Conservation (phyloP, 768 basidiomycete genomes). For the Psilocybe sp. region DNA sequence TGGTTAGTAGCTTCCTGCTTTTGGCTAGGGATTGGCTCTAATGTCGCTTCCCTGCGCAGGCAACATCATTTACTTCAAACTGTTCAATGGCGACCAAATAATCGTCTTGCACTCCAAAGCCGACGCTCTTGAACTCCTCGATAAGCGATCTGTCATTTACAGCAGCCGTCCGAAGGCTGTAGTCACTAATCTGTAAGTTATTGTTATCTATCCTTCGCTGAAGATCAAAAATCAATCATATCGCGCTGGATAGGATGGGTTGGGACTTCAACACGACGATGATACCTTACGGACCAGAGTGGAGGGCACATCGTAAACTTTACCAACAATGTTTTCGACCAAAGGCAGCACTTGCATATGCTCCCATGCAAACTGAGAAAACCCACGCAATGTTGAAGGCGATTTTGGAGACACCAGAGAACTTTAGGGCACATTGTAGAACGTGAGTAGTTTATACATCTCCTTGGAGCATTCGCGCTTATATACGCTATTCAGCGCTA, state of each 20-base stretch:
- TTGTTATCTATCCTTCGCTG: neutral
- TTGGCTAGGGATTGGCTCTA: neutral
- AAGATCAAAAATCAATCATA: neutral
- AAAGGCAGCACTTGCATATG: conserved; percentile 25
- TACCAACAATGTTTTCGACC: conserved; percentile 34
- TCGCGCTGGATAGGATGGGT: conserved; percentile 21
- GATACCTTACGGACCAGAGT: conserved; percentile 32
- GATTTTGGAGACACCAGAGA: conserved; percentile 18
- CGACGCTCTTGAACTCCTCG: conserved; percentile 25
- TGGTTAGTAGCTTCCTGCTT: conserved; percentile 3
- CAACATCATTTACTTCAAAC: conserved; percentile 15
- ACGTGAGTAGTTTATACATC: conserved; percentile 6
- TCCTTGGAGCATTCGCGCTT: neutral
- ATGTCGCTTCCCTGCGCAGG: conserved; percentile 5
- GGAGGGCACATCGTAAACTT: conserved; percentile 35
- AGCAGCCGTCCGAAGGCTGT: conserved; percentile 39
- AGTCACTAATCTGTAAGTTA: conserved; percentile 15
- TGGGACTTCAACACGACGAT: conserved; percentile 36
- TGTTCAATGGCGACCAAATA: conserved; percentile 15
- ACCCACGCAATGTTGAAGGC: conserved; percentile 27
- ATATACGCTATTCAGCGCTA: conserved; percentile 2
- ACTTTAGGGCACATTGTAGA: conserved; percentile 15
- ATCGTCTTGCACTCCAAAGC: conserved; percentile 25
- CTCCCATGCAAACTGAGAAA: conserved; percentile 27
- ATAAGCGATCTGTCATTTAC: conserved; percentile 45